Evolutionary conservation across 2,329 filamentous ascomycete genomes (phyloP).

Genomic region (Curvularia sp.): DNA sequence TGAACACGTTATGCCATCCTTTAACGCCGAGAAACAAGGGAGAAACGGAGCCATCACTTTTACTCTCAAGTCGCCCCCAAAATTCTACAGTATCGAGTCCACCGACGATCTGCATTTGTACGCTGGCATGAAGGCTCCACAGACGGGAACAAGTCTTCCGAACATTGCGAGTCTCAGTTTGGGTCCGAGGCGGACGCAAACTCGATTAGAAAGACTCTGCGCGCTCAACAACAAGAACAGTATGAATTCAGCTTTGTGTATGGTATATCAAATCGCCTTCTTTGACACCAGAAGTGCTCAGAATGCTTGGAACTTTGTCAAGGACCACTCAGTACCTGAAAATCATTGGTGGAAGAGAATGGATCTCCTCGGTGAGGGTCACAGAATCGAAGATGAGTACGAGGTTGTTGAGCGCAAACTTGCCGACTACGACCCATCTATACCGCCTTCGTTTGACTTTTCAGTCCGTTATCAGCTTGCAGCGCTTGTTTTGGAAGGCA

Average conservation of each 20-base stretch:
- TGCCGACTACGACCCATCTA: background rate
- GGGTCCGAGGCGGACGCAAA: conserved; percentile 1
- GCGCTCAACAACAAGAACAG: conserved; percentile 48
- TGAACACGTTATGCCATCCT: conserved; percentile 47
- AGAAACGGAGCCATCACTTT: conserved; percentile 42
- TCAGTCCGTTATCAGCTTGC: conserved; percentile 33
- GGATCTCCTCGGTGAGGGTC: conserved; percentile 59
- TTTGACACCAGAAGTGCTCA: conserved; percentile 27
- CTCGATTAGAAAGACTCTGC: conserved; percentile 41
- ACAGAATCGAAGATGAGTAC: conserved; percentile 64
- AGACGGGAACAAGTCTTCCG: background rate
- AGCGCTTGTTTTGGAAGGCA: conserved; percentile 37
- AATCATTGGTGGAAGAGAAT: conserved; percentile 24
- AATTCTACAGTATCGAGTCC: conserved; percentile 43
- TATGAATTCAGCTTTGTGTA: conserved; percentile 55
- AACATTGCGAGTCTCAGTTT: conserved; percentile 14
- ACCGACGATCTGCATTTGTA: conserved; percentile 32
- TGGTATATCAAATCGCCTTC: conserved; percentile 57
- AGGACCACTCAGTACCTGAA: conserved; percentile 33
- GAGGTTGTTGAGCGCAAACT: conserved; percentile 67
- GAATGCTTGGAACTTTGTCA: conserved; percentile 43
- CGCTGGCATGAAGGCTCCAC: conserved; percentile 16
- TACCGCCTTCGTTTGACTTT: conserved; percentile 19
- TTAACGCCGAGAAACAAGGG: conserved; percentile 21
- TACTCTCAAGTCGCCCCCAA: conserved; percentile 50